These are phyloP conservation scores for Penicillium sp. DNA, from an alignment of 2,329 filamentous ascomycete genomes.

Conservation along the genomic window DNA sequence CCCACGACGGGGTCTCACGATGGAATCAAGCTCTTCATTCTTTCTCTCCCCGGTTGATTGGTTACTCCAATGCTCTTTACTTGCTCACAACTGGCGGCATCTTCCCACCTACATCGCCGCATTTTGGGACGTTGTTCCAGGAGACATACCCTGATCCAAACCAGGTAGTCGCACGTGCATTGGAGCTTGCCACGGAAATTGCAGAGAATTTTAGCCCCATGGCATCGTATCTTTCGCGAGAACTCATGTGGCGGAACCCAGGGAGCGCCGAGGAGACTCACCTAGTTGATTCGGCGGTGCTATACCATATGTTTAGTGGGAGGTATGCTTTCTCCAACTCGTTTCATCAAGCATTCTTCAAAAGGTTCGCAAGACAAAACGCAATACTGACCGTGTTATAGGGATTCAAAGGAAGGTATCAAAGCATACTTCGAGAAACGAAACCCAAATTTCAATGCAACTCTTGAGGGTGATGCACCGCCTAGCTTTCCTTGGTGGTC, in stretches of 20 bases:
- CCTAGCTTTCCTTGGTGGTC: slow-evolving; percentile 11
- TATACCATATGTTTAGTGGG: slow-evolving; percentile 13
- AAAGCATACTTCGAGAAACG: slow-evolving; percentile 9
- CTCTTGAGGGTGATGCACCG: slow-evolving; percentile 5
- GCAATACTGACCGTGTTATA: neutral
- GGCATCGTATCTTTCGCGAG: slow-evolving; percentile 5
- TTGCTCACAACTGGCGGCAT: slow-evolving; percentile 4
- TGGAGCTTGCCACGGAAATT: slow-evolving; percentile 8
- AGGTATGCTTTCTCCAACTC: neutral
- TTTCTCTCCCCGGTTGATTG: slow-evolving; percentile 12
- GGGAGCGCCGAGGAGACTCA: slow-evolving; percentile 11
- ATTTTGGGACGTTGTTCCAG: slow-evolving; percentile 5
- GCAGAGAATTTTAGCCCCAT: slow-evolving; percentile 7
- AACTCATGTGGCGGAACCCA: slow-evolving; percentile 14
- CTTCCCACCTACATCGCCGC: neutral
- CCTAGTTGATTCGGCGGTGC: slow-evolving; percentile 3
- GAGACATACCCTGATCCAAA: slow-evolving; percentile 5
- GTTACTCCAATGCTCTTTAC: slow-evolving; percentile 10
- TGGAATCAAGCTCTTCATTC: slow-evolving; percentile 11
- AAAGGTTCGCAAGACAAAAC: too few relatives aligned
- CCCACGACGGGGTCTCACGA: slow-evolving; percentile 8
- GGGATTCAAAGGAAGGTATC: slow-evolving; percentile 8
- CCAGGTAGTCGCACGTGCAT: slow-evolving; percentile 1
- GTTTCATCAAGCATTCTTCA: neutral
- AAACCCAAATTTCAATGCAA: slow-evolving; percentile 2